Evolutionary conservation across 768 basidiomycete species (phyloP).

Genomic region (Coprinellus micaceus): DNA sequence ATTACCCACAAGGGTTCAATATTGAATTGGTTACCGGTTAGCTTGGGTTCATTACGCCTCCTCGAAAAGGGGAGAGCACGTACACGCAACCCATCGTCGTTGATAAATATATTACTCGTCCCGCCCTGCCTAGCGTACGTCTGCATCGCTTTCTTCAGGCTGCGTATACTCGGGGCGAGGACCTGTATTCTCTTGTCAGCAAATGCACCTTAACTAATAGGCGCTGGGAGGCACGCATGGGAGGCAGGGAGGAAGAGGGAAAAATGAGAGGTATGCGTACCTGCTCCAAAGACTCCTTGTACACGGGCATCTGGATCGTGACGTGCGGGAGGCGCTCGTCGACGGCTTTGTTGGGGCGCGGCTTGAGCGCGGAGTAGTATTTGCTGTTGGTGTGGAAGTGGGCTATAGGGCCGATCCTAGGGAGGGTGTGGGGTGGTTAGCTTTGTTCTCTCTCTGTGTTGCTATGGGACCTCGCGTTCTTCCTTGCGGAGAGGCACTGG

Average conservation of each 20-base stretch:
- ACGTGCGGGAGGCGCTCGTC: conserved; percentile 68
- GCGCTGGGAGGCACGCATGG: too few relatives aligned
- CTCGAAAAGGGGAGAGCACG: too few relatives aligned
- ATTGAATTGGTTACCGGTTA: too few relatives aligned
- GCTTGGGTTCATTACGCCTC: too few relatives aligned
- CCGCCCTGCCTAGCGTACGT: conserved; percentile 86
- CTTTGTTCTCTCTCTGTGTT: too few relatives aligned
- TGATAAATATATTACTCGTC: conserved; percentile 69
- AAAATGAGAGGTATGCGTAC: too few relatives aligned
- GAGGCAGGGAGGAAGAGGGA: too few relatives aligned
- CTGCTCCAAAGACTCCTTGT: conserved; percentile 70
- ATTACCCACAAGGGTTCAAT: conserved; percentile 19
- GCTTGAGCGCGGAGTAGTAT: conserved; percentile 71
- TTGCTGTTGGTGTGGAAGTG: conserved; percentile 75
- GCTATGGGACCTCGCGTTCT: too few relatives aligned
- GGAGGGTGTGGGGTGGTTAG: too few relatives aligned
- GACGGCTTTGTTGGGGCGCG: conserved; percentile 41
- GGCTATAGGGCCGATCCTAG: conserved; percentile 68
- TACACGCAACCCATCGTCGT: conserved; percentile 69
- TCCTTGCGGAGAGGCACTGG: too few relatives aligned
- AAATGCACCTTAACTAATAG: too few relatives aligned
- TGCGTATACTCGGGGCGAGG: conserved; percentile 71
- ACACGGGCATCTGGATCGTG: conserved; percentile 82
- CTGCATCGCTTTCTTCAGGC: conserved; percentile 79
- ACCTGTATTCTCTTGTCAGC: too few relatives aligned